Conservation (phyloP, 2,329 filamentous ascomycete genomes). For the Fusarium tuaranense region DNA sequence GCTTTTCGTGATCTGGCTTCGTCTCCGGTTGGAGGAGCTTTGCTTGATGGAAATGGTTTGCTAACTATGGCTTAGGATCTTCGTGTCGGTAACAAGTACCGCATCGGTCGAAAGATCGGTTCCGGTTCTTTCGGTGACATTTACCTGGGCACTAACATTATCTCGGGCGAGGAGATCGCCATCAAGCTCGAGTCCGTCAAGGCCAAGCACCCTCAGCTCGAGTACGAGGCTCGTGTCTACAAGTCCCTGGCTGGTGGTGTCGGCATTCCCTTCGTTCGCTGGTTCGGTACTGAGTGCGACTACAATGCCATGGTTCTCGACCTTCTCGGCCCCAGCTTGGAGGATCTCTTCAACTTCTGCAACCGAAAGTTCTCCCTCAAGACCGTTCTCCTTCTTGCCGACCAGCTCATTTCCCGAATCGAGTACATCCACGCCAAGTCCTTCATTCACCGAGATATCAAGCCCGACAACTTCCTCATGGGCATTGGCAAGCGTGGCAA, state of each 20-base stretch:
- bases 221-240: slow-evolving; percentile 97
- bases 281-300: slow-evolving; percentile 99
- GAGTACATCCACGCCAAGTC: slow-evolving; percentile 99
- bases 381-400: slow-evolving; percentile 95
- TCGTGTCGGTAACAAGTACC: slow-evolving; percentile 99
- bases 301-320: slow-evolving; percentile 99
- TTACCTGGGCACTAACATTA: slow-evolving; percentile 99
- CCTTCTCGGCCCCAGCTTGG: slow-evolving; percentile 92
- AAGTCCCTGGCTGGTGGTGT: slow-evolving; percentile 93
- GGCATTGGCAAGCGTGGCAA: slow-evolving; percentile 99
- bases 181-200: slow-evolving; percentile 99
- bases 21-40: not conserved
- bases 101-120: slow-evolving; percentile 98
- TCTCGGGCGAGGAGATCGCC: slow-evolving; percentile 98
- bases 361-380: slow-evolving; percentile 99
- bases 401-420: slow-evolving; percentile 98
- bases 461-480: slow-evolving; percentile 99
- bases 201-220: slow-evolving; percentile 98
- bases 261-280: slow-evolving; percentile 97
- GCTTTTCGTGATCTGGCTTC: not conserved
- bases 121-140: slow-evolving; percentile 98
- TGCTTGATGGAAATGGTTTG: not conserved
- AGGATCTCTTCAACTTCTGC: slow-evolving; percentile 99
- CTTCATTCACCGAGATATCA: slow-evolving; percentile 99
- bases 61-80: slow-evolving; percentile 76